phyloP scores from a whole-genome alignment of 768 basidiomycete genomes.

The Rhodotorula paludigena region DNA sequence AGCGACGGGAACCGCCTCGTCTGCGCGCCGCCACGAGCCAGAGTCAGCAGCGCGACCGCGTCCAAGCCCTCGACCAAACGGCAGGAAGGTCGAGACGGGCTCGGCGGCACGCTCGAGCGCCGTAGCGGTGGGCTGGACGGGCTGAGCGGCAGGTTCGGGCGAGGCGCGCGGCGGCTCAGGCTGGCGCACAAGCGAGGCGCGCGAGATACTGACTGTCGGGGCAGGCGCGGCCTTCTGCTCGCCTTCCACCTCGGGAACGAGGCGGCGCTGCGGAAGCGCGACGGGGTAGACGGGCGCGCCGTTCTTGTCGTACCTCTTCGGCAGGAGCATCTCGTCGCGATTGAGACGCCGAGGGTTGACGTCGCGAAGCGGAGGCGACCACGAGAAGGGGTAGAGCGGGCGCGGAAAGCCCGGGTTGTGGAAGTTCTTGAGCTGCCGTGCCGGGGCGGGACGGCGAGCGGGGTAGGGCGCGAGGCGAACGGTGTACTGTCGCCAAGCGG shows the following conservation, averaged over 20 bases:
- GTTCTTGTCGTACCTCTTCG: slow-evolving; percentile 34
- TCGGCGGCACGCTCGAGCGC: not conserved
- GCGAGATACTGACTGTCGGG: slow-evolving; percentile 23
- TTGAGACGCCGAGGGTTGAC: slow-evolving; percentile 43
- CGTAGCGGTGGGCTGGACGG: no score
- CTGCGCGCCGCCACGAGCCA: not conserved
- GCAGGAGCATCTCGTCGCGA: slow-evolving; percentile 45
- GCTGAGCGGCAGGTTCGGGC: no score
- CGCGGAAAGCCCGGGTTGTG: slow-evolving; percentile 14
- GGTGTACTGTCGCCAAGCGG: slow-evolving; percentile 47
- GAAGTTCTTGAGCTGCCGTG: slow-evolving; percentile 27
- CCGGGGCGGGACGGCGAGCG: slow-evolving; percentile 21
- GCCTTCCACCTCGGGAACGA: not conserved
- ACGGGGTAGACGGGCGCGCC: slow-evolving; percentile 8
- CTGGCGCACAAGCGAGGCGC: not conserved
- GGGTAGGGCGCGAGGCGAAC: slow-evolving; percentile 42
- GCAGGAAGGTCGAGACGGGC: no score
- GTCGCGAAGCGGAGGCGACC: slow-evolving; percentile 43
- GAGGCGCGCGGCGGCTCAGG: not conserved
- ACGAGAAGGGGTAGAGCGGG: slow-evolving; percentile 43
- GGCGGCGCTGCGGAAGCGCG: not conserved
- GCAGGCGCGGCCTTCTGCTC: not conserved
- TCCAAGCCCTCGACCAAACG: not conserved
- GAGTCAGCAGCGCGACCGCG: not conserved
- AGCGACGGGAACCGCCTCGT: not conserved